These are phyloP conservation scores for Naegleria fowleri DNA, from an alignment of 208 protist genomes.

Conservation along the genomic window DNA sequence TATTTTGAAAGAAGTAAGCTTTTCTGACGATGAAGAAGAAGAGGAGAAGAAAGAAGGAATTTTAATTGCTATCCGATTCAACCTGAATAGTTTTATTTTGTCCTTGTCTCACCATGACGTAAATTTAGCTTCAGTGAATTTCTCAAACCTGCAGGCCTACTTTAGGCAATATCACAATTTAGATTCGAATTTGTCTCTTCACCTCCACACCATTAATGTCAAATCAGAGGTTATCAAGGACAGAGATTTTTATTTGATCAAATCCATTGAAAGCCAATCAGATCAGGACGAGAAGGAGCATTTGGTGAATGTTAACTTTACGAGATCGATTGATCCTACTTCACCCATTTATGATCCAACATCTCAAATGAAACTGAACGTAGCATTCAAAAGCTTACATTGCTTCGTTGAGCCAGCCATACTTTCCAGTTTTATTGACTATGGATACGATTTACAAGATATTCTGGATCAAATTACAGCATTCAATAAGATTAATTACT, in stretches of 20 bases:
- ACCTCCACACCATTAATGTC: neutral
- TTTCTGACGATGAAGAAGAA: constrained; percentile 11
- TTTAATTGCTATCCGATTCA: neutral
- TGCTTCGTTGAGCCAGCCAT: neutral
- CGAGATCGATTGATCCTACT: neutral
- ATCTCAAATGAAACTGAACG: neutral
- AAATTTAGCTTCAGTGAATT: neutral
- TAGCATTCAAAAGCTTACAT: neutral
- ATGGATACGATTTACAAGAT: constrained; percentile 19
- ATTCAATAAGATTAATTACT: constrained; percentile 12
- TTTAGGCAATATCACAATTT: neutral
- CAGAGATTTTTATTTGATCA: neutral
- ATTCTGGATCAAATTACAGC: neutral
- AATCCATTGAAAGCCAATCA: neutral
- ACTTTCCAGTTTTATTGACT: neutral
- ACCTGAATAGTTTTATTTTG: neutral
- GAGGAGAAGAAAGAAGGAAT: neutral
- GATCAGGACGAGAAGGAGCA: neutral
- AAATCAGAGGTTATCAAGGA: neutral
- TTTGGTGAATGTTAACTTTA: neutral
- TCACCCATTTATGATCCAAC: neutral
- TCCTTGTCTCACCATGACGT: neutral
- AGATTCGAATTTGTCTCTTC: neutral
- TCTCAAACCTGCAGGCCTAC: neutral
- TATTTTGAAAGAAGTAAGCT: neutral